Evolutionary conservation across 371 early-diverging fungal species (phyloP).

Genomic region (Conidiobolus incongruus): DNA sequence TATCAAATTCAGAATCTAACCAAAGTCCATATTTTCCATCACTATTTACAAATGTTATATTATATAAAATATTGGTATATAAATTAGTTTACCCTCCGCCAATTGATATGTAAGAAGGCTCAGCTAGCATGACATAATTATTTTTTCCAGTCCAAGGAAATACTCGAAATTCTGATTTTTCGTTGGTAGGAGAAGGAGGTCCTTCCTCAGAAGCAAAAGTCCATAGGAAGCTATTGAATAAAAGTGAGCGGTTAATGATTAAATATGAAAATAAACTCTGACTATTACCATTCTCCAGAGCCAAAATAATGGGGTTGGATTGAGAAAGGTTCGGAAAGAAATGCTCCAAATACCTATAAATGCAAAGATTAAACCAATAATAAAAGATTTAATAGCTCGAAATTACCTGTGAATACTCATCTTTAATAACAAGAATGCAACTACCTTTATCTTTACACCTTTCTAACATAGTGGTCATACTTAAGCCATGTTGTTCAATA

Average conservation of each 20-base stretch:
- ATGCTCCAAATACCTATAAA: slow-evolving; percentile 79
- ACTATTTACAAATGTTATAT: slow-evolving; percentile 11
- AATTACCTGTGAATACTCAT: slow-evolving; percentile 9
- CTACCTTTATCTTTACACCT: slow-evolving; percentile 35
- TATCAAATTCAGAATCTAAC: slow-evolving; percentile 64
- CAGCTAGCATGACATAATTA: slow-evolving; percentile 68
- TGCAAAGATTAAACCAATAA: not conserved
- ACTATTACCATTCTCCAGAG: slow-evolving; percentile 78
- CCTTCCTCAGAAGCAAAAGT: slow-evolving; percentile 1
- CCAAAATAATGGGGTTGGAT: slow-evolving; percentile 57
- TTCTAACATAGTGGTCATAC: slow-evolving; percentile 53
- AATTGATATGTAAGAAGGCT: slow-evolving; percentile 62
- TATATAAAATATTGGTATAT: not conserved
- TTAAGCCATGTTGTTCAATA: slow-evolving; percentile 79
- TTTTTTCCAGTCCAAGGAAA: slow-evolving; percentile 73
- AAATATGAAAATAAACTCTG: too few relatives aligned
- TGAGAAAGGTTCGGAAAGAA: slow-evolving; percentile 40
- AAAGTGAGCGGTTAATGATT: slow-evolving; percentile 1
- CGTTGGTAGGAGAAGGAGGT: not conserved
- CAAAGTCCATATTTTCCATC: slow-evolving; percentile 77
- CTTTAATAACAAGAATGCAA: slow-evolving; percentile 43
- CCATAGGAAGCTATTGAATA: slow-evolving; percentile 1
- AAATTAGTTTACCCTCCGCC: slow-evolving; percentile 56
- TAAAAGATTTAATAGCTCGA: not conserved
- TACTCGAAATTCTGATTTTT: slow-evolving; percentile 17